Evolutionary conservation across 805 yeast species (phyloP).

Genomic region (Tetrapisispora taiwanensis): DNA sequence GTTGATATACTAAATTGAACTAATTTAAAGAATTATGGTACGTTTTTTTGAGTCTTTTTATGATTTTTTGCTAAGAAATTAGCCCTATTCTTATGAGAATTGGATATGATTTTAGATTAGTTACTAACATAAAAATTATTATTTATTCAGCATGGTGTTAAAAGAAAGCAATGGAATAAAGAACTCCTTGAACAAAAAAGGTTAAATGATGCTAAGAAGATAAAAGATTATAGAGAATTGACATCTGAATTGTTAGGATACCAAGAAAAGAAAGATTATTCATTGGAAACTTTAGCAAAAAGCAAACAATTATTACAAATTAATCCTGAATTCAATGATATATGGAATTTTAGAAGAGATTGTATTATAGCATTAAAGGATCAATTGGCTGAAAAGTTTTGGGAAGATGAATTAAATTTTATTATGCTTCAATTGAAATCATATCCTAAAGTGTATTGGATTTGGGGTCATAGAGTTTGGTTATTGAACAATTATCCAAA

Average conservation of each 20-base stretch:
- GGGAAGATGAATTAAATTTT: constrained; percentile 51
- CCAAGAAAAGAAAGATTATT: constrained; percentile 26
- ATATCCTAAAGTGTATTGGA: constrained; percentile 90
- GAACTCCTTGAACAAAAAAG: constrained; percentile 46
- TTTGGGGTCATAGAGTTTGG: constrained; percentile 93
- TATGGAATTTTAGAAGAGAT: constrained; percentile 85
- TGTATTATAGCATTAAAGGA: constrained; percentile 32
- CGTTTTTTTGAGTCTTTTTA: no score
- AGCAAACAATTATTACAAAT: constrained; percentile 49
- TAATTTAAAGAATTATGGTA: no score
- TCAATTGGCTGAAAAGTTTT: constrained; percentile 23
- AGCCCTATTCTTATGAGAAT: no score
- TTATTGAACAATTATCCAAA: constrained; percentile 43
- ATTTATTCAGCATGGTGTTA: constrained; percentile 51
- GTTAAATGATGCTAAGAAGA: constrained; percentile 51
- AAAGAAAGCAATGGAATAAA: constrained; percentile 44
- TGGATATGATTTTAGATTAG: no score
- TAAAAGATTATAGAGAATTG: constrained; percentile 42
- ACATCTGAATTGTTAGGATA: constrained; percentile 34
- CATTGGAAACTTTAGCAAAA: constrained; percentile 34
- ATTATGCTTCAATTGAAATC: constrained; percentile 46
- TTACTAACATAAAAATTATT: not conserved
- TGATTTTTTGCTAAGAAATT: no score
- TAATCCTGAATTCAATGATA: constrained; percentile 82
- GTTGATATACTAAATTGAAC: no score